These are phyloP conservation scores for Fusarium sp. DNA, from an alignment of 2,329 filamentous ascomycete species.

Conservation along the genomic window DNA sequence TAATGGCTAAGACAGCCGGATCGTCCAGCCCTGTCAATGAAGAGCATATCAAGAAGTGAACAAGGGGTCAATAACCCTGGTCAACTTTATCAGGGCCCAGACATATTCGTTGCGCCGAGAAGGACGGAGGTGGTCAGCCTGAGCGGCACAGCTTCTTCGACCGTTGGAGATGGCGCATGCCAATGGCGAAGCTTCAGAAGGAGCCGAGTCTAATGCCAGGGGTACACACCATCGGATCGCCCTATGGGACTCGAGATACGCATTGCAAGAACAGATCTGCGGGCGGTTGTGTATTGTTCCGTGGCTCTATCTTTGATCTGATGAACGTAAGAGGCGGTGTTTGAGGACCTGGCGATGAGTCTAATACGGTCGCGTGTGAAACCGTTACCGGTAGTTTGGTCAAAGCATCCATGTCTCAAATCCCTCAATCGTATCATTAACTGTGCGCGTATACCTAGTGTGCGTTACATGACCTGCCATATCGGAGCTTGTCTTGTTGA, in stretches of 20 bases:
- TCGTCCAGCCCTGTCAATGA: conserved; percentile 12
- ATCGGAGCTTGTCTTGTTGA: not conserved
- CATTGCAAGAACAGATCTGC: not conserved
- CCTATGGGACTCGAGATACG: not conserved
- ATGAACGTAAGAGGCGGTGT: not conserved
- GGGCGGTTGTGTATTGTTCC: not conserved
- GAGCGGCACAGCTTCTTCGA: conserved; percentile 31
- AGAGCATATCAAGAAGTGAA: not conserved
- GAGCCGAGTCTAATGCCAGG: conserved; percentile 16
- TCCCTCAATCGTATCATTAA: conserved; percentile 7
- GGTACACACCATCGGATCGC: conserved; percentile 6
- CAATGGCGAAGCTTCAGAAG: conserved; percentile 15
- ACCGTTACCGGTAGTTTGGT: conserved; percentile 20
- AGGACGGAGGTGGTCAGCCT: conserved; percentile 18
- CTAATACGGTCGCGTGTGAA: not conserved
- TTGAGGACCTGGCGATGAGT: not conserved
- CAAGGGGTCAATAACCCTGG: conserved; percentile 26
- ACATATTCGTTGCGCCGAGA: conserved; percentile 14
- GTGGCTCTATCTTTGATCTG: not conserved
- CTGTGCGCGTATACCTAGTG: not conserved
- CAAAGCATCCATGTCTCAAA: conserved; percentile 7
- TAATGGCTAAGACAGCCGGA: conserved; percentile 11
- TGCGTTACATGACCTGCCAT: not conserved
- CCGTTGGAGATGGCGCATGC: conserved; percentile 23
- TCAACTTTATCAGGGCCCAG: conserved; percentile 22